Conservation (phyloP, 78 protist genomes). For the Dictyostelium purpureum region DNA sequence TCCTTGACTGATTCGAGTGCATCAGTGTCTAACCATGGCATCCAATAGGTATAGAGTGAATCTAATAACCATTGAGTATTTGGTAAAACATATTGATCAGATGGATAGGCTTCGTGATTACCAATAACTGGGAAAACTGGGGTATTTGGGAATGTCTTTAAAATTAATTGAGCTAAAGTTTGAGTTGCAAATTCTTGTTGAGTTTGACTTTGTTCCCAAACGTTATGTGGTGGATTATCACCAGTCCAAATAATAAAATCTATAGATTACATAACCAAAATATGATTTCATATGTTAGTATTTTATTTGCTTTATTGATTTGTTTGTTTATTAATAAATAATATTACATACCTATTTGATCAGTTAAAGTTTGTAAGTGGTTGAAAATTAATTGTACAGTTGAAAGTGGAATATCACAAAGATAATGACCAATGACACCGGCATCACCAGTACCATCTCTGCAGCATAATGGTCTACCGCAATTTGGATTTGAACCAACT, state of each 20-base stretch:
- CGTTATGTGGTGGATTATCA: constrained; percentile 72
- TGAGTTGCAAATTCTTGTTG: constrained; percentile 35
- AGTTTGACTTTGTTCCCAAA: constrained; percentile 24
- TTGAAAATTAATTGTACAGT: constrained; percentile 27
- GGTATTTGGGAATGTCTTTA: constrained; percentile 21
- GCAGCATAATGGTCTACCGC: constrained; percentile 74
- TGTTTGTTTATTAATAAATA: not conserved
- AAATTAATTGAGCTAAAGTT: not conserved
- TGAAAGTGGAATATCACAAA: constrained; percentile 42
- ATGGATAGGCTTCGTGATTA: constrained; percentile 69
- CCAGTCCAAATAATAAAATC: constrained; percentile 61
- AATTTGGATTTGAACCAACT: constrained; percentile 63
- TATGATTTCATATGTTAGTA: too few species aligned
- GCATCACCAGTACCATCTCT: constrained; percentile 72
- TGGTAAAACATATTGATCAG: constrained; percentile 50
- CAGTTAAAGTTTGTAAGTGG: not conserved
- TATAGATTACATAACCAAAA: too few species aligned
- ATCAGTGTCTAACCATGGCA: constrained; percentile 37
- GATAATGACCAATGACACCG: constrained; percentile 43
- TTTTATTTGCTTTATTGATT: too few species aligned
- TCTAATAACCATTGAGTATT: constrained; percentile 57
- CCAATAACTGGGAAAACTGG: constrained; percentile 56
- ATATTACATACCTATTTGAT: too few species aligned
- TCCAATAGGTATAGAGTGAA: constrained; percentile 23
- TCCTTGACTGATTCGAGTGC: constrained; percentile 25